Conservation (phyloP, 2,329 filamentous ascomycete species). For the Paraconiothyrium sp. region DNA sequence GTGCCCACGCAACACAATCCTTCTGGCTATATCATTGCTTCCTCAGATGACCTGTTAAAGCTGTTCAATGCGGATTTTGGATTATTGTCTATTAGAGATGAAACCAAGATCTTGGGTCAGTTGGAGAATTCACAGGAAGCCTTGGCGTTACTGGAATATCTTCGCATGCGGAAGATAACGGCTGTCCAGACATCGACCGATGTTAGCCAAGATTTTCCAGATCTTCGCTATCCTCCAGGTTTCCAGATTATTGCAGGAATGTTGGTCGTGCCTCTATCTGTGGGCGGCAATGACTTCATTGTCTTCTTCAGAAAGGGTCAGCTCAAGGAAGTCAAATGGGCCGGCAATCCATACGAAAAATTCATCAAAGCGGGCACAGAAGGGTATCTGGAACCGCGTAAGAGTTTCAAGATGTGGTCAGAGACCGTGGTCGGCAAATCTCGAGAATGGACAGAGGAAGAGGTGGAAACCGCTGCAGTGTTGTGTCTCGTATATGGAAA, state of each 20-base stretch:
- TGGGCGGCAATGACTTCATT: slow-evolving; percentile 83
- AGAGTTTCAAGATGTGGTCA: slow-evolving; percentile 81
- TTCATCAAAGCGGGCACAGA: slow-evolving; percentile 75
- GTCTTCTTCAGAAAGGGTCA: slow-evolving; percentile 88
- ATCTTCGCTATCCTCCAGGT: slow-evolving; percentile 80
- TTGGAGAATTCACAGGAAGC: slow-evolving; percentile 82
- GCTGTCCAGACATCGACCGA: slow-evolving; percentile 83
- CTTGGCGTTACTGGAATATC: slow-evolving; percentile 83
- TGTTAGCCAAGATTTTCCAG: slow-evolving; percentile 78
- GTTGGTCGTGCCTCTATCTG: slow-evolving; percentile 81
- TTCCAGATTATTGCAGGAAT: slow-evolving; percentile 81
- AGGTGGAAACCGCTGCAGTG: slow-evolving; percentile 87
- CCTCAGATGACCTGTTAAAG: slow-evolving; percentile 83
- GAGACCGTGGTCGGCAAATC: slow-evolving; percentile 85
- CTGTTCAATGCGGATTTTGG: slow-evolving; percentile 90
- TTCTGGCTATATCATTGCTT: slow-evolving; percentile 89
- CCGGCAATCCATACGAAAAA: slow-evolving; percentile 87
- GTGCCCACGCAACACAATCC: slow-evolving; percentile 82
- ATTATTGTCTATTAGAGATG: slow-evolving; percentile 82
- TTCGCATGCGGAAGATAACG: slow-evolving; percentile 77
- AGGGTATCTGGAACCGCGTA: slow-evolving; percentile 78
- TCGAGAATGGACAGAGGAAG: slow-evolving; percentile 87
- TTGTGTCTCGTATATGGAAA: slow-evolving; percentile 87
- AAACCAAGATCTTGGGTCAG: slow-evolving; percentile 84
- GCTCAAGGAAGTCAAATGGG: slow-evolving; percentile 81